A percentile compares a stretch with the other conserved stretches of the same genome.
Conservation (phyloP, 2,329 filamentous ascomycete species). For the Cercospora beticola region DNA sequence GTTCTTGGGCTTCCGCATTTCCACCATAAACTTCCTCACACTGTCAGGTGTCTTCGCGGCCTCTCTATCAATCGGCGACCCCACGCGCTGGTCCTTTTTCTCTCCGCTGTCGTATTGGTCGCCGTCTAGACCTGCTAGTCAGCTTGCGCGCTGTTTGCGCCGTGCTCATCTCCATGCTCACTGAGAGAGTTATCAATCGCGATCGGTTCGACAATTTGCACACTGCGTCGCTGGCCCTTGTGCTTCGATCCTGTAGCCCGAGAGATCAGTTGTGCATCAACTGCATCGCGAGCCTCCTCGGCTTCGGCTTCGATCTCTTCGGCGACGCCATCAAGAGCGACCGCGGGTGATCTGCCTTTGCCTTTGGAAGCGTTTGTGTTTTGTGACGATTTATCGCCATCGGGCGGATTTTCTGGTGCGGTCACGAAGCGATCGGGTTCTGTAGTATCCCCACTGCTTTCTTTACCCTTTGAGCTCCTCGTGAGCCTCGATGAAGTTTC, state of each 20-base stretch:
- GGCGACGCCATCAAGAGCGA: conserved; percentile 21
- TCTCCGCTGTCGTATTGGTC: conserved; percentile 19
- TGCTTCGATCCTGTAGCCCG: conserved; percentile 15
- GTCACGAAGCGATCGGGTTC: conserved; percentile 23
- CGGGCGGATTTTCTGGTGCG: conserved; percentile 15
- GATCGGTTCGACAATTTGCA: conserved; percentile 27
- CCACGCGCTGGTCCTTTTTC: conserved; percentile 12
- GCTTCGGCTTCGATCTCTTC: conserved; percentile 20
- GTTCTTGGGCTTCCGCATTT: conserved; percentile 26
- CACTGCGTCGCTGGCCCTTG: conserved; percentile 22
- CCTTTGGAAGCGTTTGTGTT: conserved; percentile 14
- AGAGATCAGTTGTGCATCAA: conserved; percentile 14
- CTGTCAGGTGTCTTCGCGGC: conserved; percentile 26
- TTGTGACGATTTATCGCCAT: conserved; percentile 15
- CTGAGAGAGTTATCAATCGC: conserved; percentile 18
- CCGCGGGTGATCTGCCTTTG: conserved; percentile 23
- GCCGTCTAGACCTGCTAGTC: conserved; percentile 23
- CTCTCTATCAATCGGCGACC: conserved; percentile 22
- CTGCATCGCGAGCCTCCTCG: conserved; percentile 11
- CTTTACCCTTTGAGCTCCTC: conserved; percentile 19
- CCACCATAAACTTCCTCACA: conserved; percentile 23
- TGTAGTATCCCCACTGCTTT: conserved; percentile 18
- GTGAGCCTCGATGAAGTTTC: conserved; percentile 21
- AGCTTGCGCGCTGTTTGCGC: conserved; percentile 19
- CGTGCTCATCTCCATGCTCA: conserved; percentile 23